Base-by-base conservation (phyloP, 768 basidiomycete species). In the Trametes elegans region DNA sequence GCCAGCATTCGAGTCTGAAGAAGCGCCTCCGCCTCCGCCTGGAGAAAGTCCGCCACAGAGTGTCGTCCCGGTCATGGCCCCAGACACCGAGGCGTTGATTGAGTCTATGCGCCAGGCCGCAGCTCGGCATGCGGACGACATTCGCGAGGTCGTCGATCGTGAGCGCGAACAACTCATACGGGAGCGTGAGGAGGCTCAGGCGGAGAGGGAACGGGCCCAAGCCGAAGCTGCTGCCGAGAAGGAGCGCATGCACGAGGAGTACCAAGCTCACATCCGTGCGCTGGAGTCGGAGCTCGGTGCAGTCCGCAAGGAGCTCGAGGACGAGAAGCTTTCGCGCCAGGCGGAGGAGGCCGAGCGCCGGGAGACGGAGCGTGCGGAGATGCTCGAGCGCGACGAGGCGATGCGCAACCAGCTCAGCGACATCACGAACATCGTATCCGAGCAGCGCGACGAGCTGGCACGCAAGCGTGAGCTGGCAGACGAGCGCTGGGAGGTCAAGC, bases 341-440 rank as follows among this genome's bases (percentile, higher is more conserved):
- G 78, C 80, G 1, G 82, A 86, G 51, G 84, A 85, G 39, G 74
- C 83, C 2, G 86, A 87, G 57, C 75, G 78, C 18, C 74, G 81
- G 28, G 86, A 89, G 64, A 75, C 75, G 27, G 84, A 87, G 57
- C 72, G 80, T 19, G 71, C 72, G 34, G 87, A 85, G 43, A 72
- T 75, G 29, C 64, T 73, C 34, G 87, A 88, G 53, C 79, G 83
- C 6, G 81, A 85, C 57, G 83, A 86, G 13, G 76, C 71, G 7
- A 67, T 88, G 38, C 76, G 81, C 29, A 73, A 68, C 34, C 88
- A 90, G 60, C 68, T 93, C 13, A 71, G 67, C 5, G 89, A 92
- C 55, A 80, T 93, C 59, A 85, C 90, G 1, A 85, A 86, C 58
- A 66, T 90, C 49, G 74, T 92, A 13, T 82, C 87, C 52, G 83